Conservation (phyloP, 2,329 filamentous ascomycete genomes). For the Fusarium bulbicola region DNA sequence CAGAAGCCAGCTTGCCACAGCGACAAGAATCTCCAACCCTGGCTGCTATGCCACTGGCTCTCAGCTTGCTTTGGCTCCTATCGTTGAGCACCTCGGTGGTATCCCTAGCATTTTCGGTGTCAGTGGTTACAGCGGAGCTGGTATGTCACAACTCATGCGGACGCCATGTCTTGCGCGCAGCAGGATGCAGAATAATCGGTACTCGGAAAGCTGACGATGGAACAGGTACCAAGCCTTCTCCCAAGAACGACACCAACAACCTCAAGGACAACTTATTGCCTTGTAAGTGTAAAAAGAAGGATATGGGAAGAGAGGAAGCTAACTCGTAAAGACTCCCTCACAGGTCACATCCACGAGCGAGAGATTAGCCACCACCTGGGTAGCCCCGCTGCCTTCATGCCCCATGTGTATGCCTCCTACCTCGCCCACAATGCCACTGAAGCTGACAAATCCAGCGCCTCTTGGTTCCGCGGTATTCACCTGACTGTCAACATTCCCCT, state of each 20-base stretch:
- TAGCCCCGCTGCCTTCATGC: constrained; percentile 81
- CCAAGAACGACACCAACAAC: constrained; percentile 89
- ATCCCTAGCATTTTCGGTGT: constrained; percentile 89
- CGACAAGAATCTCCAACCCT: constrained; percentile 88
- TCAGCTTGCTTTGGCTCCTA: constrained; percentile 86
- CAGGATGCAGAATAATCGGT: neutral
- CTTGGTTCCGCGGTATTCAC: constrained; percentile 96
- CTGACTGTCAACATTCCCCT: constrained; percentile 92
- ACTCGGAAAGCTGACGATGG: constrained; percentile 68
- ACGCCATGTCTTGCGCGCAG: neutral
- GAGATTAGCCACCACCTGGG: constrained; percentile 87
- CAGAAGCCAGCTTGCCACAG: constrained; percentile 76
- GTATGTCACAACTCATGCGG: neutral
- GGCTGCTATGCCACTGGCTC: constrained; percentile 96
- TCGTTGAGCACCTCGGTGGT: constrained; percentile 79
- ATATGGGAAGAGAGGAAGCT: neutral
- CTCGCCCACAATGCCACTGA: neutral
- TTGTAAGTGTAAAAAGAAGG: constrained; percentile 56
- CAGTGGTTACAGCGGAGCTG: constrained; percentile 92
- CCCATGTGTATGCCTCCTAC: constrained; percentile 69
- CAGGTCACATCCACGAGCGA: constrained; percentile 93
- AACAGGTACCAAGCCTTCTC: constrained; percentile 84
- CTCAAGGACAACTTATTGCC: constrained; percentile 90
- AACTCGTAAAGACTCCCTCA: constrained; percentile 51
- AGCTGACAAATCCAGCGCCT: constrained; percentile 56